Evolutionary conservation across 495 filamentous ascomycete genomes (phyloP).

Genomic region (Neurospora hispaniola): DNA sequence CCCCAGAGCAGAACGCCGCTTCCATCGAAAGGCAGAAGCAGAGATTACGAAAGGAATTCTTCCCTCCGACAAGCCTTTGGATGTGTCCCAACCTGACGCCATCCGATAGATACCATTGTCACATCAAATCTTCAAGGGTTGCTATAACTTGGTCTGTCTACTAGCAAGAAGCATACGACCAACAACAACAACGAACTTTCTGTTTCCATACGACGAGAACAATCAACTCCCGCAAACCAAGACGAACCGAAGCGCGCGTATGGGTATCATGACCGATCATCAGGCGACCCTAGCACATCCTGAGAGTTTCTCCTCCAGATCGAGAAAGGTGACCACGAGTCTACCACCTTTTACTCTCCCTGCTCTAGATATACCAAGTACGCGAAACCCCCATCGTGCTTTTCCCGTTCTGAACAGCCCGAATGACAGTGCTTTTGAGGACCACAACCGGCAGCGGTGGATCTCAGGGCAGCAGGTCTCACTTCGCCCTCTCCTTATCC

Average conservation of each 20-base stretch:
- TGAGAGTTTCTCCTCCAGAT: slow-evolving; percentile 30
- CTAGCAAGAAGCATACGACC: neutral
- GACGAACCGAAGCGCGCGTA: neutral
- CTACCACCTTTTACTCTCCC: slow-evolving; percentile 48
- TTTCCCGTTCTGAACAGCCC: slow-evolving; percentile 7
- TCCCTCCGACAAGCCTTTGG: neutral
- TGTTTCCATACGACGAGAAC: neutral
- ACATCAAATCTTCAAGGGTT: neutral
- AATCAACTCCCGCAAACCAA: neutral
- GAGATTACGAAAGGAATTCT: neutral
- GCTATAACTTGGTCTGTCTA: neutral
- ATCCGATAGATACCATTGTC: neutral
- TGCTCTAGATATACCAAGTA: slow-evolving; percentile 41
- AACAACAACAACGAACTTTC: neutral
- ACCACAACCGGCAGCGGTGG: slow-evolving; percentile 2
- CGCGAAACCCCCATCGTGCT: slow-evolving; percentile 25
- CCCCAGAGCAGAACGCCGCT: neutral
- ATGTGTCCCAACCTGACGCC: neutral
- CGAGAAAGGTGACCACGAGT: slow-evolving; percentile 46
- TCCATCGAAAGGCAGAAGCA: neutral
- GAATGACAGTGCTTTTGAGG: slow-evolving; percentile 6
- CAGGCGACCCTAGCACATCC: neutral
- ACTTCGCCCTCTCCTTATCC: slow-evolving; percentile 14
- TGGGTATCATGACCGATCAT: neutral
- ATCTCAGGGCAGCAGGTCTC: neutral